Base-by-base conservation (phyloP, 352 stramenopile genomes). In the Phytophthora ohioensis region DNA sequence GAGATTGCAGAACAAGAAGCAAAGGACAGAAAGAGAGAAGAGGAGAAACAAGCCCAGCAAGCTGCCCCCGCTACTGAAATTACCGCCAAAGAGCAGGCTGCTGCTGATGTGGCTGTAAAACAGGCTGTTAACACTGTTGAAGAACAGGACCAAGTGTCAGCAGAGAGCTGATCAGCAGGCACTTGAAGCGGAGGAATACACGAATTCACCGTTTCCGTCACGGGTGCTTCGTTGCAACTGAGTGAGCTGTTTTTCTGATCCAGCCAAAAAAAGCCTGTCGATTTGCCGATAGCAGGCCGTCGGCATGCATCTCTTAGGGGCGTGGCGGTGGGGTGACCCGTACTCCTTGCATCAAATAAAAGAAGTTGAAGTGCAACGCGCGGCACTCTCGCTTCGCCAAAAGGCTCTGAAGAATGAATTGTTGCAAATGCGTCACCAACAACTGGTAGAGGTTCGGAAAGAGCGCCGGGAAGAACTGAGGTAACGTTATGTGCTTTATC, bases 321-420 rank as follows among this genome's bases (percentile, higher is more conserved):
- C 13, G 38, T 57, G 36, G 56, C 12, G 34, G 41, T 56, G 57
- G 69, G 21, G 43, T 48, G 36, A 67, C 47, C 31, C 42, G 34
- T 74, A 57, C 32, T 63, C 35, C 3, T 10, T 39, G 4, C 51
- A 52, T 27, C 41, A 65, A 43, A 27, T 34, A 27, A 47, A 55
- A 42, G 54, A 21, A 39, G 53, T 46, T 6, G 55, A 67, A n/a
- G 43, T 41, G 15, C 56, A 64, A 49, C 43, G 49, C 31, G 57
- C 51, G 5, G 46, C 36, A 35, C 56, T 73, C 9, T 61, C 47
- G 17, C 30, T 69, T 57, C 59, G 56, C 61, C 35, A 51, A 45
- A 62, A 75, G 48, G 13, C 34, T 2, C 27, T 82, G 21, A 67
- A 81, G 39, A 17, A 67, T 38, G 68, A 84, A 13, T 32, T 85